Conservation (phyloP, 169 alveolate species). For the Babesia ovata region DNA sequence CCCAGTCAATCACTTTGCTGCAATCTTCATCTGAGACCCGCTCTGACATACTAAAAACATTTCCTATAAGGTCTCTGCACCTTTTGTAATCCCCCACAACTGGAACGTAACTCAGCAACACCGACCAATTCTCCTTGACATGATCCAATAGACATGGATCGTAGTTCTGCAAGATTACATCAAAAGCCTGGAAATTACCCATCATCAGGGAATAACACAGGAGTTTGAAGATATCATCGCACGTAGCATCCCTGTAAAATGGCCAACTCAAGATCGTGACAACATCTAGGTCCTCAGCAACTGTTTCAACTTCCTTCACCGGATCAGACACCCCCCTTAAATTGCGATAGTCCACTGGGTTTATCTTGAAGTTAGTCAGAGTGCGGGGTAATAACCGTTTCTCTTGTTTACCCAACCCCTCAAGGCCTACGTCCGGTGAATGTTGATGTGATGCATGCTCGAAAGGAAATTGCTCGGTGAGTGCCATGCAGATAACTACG, state of each 20-base stretch:
- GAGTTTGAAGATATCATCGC: constrained; percentile 50
- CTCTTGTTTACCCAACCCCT: background rate
- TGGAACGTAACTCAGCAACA: constrained; percentile 64
- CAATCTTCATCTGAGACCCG: background rate
- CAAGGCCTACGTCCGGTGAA: background rate
- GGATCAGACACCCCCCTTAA: constrained; percentile 3
- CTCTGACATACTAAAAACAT: background rate
- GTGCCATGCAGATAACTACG: constrained; percentile 14
- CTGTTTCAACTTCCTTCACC: background rate
- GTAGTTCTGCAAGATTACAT: constrained; percentile 24
- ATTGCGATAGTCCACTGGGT: constrained; percentile 20
- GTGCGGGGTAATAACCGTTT: background rate
- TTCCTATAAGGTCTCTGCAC: constrained; percentile 20
- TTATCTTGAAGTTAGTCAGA: constrained; percentile 9
- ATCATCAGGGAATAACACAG: constrained; percentile 50
- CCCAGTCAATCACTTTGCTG: constrained; percentile 36
- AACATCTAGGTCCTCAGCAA: background rate
- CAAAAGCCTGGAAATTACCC: constrained; percentile 34
- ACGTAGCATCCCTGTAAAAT: constrained; percentile 54
- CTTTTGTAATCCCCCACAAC: constrained; percentile 31
- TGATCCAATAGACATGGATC: constrained; percentile 37
- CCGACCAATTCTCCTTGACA: constrained; percentile 35
- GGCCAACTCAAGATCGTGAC: constrained; percentile 48
- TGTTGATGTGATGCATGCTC: background rate
- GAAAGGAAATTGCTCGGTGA: constrained; percentile 20